A percentile compares a stretch with the other conserved stretches of the same genome.
phyloP scores from a whole-genome alignment of 805 yeast genomes.

The Cyberlindnera galapagoensis region DNA sequence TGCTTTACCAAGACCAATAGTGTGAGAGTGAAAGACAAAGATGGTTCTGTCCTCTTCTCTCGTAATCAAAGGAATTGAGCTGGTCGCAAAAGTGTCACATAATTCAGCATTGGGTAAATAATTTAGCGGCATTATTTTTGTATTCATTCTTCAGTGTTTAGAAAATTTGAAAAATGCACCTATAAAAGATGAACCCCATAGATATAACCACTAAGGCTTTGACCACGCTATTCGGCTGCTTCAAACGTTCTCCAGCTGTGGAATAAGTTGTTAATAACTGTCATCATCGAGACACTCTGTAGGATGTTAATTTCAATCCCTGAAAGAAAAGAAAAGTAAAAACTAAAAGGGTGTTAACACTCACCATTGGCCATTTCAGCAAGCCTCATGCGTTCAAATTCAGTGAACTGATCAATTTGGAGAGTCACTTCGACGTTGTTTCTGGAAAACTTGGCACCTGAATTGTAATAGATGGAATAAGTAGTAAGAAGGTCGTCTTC shows the following conservation, averaged over 20 bases:
- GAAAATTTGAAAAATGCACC: no score
- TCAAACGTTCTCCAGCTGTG: no score
- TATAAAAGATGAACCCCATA: no score
- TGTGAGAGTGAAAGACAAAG: constrained; percentile 30
- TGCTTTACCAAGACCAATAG: constrained; percentile 29
- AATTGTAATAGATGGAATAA: constrained; percentile 35
- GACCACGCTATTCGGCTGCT: no score
- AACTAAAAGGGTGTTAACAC: constrained; percentile 15
- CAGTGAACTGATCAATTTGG: constrained; percentile 18
- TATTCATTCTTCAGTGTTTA: no score
- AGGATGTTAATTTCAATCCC: constrained; percentile 9
- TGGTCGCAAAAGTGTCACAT: no score
- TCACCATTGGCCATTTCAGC: constrained; percentile 15
- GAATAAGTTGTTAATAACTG: constrained; percentile 10
- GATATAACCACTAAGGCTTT: no score
- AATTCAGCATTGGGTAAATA: no score
- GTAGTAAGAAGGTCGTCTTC: constrained; percentile 37
- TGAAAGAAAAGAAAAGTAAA: constrained; percentile 1
- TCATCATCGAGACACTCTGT: constrained; percentile 3
- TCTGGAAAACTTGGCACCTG: constrained; percentile 30
- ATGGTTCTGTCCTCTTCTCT: constrained; percentile 37
- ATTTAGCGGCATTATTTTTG: no score
- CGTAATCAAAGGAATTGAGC: constrained; percentile 9
- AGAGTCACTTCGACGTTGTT: constrained; percentile 20
- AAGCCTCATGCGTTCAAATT: constrained; percentile 21